Evolutionary conservation across 2,329 filamentous ascomycete species (phyloP).

Genomic region (Hypoxylon sp.): DNA sequence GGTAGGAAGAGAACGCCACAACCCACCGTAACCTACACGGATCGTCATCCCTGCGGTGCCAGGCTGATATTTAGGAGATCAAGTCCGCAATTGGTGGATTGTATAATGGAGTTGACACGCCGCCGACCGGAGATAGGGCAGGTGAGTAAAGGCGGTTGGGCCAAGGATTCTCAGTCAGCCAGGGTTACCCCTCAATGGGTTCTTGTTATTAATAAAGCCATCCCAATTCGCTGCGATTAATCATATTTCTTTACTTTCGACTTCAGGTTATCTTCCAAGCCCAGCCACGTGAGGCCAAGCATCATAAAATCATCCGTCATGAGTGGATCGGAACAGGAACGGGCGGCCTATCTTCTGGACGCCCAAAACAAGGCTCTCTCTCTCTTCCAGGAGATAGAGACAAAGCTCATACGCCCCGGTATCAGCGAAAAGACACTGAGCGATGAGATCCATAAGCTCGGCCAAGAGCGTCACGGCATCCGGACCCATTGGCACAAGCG

Average conservation of each 20-base stretch:
- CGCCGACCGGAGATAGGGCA: slow-evolving; percentile 1
- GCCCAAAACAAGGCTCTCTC: slow-evolving; percentile 59
- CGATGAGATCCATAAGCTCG: slow-evolving; percentile 60
- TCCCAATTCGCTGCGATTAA: not conserved
- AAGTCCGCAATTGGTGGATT: not conserved
- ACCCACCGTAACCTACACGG: not conserved
- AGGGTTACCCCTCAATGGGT: not conserved
- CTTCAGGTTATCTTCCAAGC: not conserved
- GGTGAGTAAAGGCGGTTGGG: not conserved
- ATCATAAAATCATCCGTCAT: not conserved
- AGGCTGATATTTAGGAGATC: not conserved
- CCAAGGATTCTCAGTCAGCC: not conserved
- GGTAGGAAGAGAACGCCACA: not conserved
- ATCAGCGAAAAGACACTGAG: slow-evolving; percentile 61
- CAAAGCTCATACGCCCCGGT: slow-evolving; percentile 59
- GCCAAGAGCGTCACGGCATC: slow-evolving; percentile 55
- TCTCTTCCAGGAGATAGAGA: slow-evolving; percentile 62
- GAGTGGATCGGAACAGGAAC: slow-evolving; percentile 10
- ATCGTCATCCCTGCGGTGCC: not conserved
- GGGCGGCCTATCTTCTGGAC: slow-evolving; percentile 55
- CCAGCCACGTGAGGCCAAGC: slow-evolving; percentile 34
- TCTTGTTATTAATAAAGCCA: slow-evolving; percentile 1
- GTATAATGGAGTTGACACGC: not conserved
- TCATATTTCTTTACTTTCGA: not conserved
- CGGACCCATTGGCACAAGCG: slow-evolving; percentile 66